A percentile compares a stretch with the other conserved stretches of the same genome.
Conservation (phyloP, 106 monocot genomes). For the Iris macrosiphon region DNA sequence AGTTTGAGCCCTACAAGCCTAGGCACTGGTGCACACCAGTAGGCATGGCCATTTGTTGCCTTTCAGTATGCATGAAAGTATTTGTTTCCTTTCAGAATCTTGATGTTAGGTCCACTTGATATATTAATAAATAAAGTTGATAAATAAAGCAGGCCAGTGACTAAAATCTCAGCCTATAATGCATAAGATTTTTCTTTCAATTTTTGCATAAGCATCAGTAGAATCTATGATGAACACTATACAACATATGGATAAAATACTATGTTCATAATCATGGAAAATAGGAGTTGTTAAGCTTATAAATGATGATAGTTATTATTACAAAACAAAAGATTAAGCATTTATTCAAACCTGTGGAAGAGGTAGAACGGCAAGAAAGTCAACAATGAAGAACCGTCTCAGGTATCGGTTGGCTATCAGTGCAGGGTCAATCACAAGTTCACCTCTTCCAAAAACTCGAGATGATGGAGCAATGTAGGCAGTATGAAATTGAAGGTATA, state of each 20-base stretch:
- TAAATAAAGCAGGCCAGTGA: too few relatives aligned
- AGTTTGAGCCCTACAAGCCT: too few relatives aligned
- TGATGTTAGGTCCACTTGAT: too few relatives aligned
- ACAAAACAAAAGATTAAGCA: neutral
- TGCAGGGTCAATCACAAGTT: constrained; percentile 76
- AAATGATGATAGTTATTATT: constrained; percentile 1
- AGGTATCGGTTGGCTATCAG: constrained; percentile 69
- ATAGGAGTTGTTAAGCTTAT: neutral
- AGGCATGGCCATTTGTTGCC: too few relatives aligned
- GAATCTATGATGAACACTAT: neutral
- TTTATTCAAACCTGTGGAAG: constrained; percentile 77
- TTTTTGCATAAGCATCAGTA: neutral
- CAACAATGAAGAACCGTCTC: constrained; percentile 52
- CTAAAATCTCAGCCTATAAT: too few relatives aligned
- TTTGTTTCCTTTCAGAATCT: too few relatives aligned
- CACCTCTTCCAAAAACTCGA: constrained; percentile 93
- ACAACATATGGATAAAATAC: neutral
- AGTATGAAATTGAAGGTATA: constrained; percentile 77
- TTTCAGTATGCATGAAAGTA: too few relatives aligned
- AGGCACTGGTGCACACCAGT: too few relatives aligned
- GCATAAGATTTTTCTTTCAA: too few relatives aligned
- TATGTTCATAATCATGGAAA: neutral
- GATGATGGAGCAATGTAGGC: constrained; percentile 86
- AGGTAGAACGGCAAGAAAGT: constrained; percentile 77
- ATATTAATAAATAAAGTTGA: too few relatives aligned